These are phyloP conservation scores for Microbotryum saponariae DNA, from an alignment of 1,284 basidiomycete species.

Conservation along the genomic window DNA sequence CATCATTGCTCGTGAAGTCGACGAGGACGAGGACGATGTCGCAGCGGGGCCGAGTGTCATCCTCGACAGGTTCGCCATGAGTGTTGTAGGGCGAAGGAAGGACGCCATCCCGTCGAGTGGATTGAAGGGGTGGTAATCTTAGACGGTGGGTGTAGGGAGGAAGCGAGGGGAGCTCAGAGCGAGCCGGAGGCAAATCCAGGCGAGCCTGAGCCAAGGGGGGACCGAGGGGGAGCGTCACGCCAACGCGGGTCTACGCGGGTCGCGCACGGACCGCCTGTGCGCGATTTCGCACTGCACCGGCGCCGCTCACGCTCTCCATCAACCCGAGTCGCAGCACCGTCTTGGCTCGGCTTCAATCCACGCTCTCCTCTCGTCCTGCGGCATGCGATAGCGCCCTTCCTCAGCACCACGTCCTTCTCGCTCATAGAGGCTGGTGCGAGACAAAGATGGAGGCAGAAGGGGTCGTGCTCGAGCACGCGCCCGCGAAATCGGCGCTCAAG, in stretches of 20 bases:
- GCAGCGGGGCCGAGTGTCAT: neutral
- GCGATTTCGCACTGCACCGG: no score
- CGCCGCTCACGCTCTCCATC: no score
- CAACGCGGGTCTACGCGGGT: no score
- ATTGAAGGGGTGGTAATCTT: neutral
- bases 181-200: no score
- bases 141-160: neutral
- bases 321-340: neutral
- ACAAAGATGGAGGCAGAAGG: neutral
- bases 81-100: neutral
- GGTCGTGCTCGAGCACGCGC: neutral
- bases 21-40: neutral
- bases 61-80: neutral
- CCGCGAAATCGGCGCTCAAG: slow-evolving; percentile 33
- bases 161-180: neutral
- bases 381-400: neutral
- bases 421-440: neutral
- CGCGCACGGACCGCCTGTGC: no score
- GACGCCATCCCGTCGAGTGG: neutral
- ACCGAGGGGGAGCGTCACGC: no score
- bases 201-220: no score
- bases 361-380: neutral
- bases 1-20: neutral
- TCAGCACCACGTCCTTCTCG: neutral
- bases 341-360: no score